Conservation (phyloP, 2,329 filamentous ascomycete species). For the Clarireedia paspali region DNA sequence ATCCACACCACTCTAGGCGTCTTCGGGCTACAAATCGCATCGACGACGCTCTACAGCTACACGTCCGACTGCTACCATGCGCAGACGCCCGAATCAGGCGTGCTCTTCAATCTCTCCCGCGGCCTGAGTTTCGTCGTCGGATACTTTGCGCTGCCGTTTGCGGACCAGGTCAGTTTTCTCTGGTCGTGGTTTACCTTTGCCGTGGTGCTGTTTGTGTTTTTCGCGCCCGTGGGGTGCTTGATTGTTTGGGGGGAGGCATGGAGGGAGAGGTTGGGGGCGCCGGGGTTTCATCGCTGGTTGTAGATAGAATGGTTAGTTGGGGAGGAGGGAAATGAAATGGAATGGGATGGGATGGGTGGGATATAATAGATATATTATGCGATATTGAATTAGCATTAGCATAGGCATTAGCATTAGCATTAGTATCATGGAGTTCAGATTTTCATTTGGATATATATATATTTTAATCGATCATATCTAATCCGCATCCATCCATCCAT, state of each 20-base stretch:
- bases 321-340: neutral
- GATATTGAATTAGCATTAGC: no score
- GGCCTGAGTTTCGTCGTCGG: slow-evolving; percentile 25
- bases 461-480: no score
- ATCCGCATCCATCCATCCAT: no score
- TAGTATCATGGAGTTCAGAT: no score
- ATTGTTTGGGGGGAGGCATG: slow-evolving; percentile 24
- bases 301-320: neutral
- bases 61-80: slow-evolving; percentile 25
- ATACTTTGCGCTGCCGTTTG: slow-evolving; percentile 23
- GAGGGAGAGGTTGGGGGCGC: slow-evolving; percentile 17
- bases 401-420: no score
- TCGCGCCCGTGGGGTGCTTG: slow-evolving; percentile 18
- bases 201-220: slow-evolving; percentile 17
- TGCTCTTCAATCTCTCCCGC: slow-evolving; percentile 22
- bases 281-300: slow-evolving; percentile 20
- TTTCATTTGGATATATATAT: no score
- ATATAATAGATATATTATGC: no score
- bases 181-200: slow-evolving; percentile 25
- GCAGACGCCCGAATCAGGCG: slow-evolving; percentile 23
- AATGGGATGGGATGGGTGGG: neutral
- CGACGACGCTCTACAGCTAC: slow-evolving; percentile 25
- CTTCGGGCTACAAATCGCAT: slow-evolving; percentile 25
- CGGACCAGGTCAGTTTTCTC: slow-evolving; percentile 15
- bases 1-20: slow-evolving; percentile 6